A percentile compares a stretch with the other conserved stretches of the same genome.
Conservation (phyloP, 352 stramenopile species). For the Discostella stelligera region DNA sequence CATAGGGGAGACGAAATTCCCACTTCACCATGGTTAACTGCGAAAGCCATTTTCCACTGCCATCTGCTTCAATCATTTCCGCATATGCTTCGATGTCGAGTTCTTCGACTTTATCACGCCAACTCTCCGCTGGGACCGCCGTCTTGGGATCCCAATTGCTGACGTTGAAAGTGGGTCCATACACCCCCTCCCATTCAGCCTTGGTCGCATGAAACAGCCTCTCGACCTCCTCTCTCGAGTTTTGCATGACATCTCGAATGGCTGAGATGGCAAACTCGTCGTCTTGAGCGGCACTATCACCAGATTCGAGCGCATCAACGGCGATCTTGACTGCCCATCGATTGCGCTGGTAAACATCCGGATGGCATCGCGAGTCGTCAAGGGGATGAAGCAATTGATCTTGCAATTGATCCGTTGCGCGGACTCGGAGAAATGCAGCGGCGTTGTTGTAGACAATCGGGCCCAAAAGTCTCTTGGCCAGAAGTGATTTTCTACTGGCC, state of each 20-base stretch:
- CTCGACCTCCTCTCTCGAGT: constrained; percentile 74
- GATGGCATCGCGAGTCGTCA: constrained; percentile 83
- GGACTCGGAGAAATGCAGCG: constrained; percentile 80
- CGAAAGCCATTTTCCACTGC: constrained; percentile 69
- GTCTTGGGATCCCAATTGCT: constrained; percentile 68
- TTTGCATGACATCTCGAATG: constrained; percentile 77
- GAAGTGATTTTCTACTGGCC: constrained; percentile 58
- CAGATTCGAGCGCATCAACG: constrained; percentile 77
- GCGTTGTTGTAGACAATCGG: constrained; percentile 84
- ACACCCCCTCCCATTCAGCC: constrained; percentile 72
- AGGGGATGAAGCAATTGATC: constrained; percentile 77
- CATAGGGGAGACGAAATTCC: constrained; percentile 82
- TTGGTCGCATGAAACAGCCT: constrained; percentile 72
- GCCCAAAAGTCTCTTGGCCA: constrained; percentile 71
- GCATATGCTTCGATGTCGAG: constrained; percentile 83
- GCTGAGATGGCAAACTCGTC: constrained; percentile 62
- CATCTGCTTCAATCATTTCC: constrained; percentile 77
- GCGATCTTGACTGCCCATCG: constrained; percentile 82
- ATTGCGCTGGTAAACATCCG: constrained; percentile 80
- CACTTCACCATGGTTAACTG: constrained; percentile 84
- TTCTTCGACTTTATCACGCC: constrained; percentile 82
- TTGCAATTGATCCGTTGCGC: constrained; percentile 69
- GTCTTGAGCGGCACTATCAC: constrained; percentile 52
- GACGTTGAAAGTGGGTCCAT: constrained; percentile 75
- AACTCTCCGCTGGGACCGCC: constrained; percentile 66